Base-by-base conservation (phyloP, 1,139 yeast species). In the Sugiyamaella xylanicola region DNA sequence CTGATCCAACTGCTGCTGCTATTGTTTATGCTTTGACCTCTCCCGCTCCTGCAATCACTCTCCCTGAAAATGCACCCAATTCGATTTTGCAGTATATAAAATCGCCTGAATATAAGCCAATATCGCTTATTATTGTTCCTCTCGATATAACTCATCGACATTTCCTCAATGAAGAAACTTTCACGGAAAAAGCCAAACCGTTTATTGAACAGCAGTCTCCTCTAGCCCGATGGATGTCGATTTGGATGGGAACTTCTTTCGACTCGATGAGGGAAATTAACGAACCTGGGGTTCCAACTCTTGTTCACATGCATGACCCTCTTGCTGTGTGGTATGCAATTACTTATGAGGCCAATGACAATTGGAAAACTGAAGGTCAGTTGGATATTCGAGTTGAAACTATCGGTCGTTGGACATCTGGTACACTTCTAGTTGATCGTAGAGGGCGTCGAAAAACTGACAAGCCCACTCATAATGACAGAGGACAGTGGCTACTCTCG, bases 1-100 rank as follows among this genome's bases (percentile, higher is more conserved):
- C 77, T 1, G 79, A 75, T 54, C 72, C 75, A 27, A 56, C 70
- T 32, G 78, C 78, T 0, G 74, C 77, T 1, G 74, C 77, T 0
- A 64, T 64, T n/a, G 69, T 75, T 4, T 72, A 69, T 41, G 69
- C 76, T 1, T 64, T 71, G 35, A 70, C 76, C 0, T 61, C 73
- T 4, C 50, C 54, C 5, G 48, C 61, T 42, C 74, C 76, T 7
- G 47, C 51, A n/a, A 55, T 59, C 22, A 67, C 72, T 2, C 59
- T 68, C 56, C 74, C 75, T 2, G 21, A 54, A 15, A 49, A 57
- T 7, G 58, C 61, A 29, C 59, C 64, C 2, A 54, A 55, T 21
- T 17, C 48, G 7, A 17, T 49, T 7, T 22, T 50, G 4, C 36
- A 51, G 8, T 37, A 16, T 21, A 21, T 39, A 20, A 37, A 48